These are phyloP conservation scores for Aspergillus hortae DNA, from an alignment of 2,329 filamentous ascomycete genomes.

Conservation along the genomic window DNA sequence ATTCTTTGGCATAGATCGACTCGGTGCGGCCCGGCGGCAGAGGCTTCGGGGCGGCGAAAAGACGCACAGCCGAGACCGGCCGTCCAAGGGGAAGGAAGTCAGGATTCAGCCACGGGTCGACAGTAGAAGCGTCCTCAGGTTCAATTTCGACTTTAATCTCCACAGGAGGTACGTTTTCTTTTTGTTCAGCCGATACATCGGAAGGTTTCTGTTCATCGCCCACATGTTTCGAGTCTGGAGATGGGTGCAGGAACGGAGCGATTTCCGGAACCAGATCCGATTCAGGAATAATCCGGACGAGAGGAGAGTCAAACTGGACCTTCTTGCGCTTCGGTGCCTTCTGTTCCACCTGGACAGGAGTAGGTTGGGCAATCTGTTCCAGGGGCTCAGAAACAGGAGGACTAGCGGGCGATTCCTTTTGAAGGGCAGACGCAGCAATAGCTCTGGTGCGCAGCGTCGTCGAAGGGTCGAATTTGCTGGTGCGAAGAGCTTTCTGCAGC, in stretches of 20 bases:
- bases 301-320: not conserved
- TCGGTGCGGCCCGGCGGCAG: conserved; percentile 26
- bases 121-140: not conserved
- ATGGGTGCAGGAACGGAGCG: not conserved
- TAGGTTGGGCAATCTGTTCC: not conserved
- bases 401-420: not conserved
- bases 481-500: not conserved
- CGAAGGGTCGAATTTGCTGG: not conserved
- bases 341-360: not conserved
- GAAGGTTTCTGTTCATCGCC: not conserved
- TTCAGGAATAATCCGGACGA: not conserved
- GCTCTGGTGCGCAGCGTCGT: not conserved
- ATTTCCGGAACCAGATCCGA: not conserved
- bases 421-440: not conserved
- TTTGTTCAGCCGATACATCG: not conserved
- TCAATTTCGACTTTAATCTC: too few species aligned
- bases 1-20: conserved; percentile 28
- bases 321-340: not conserved
- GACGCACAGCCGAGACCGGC: conserved; percentile 28
- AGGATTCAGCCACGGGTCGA: conserved; percentile 21
- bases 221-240: not conserved
- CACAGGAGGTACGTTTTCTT: not conserved
- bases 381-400: not conserved
- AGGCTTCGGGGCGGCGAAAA: conserved; percentile 20
- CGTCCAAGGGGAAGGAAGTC: conserved; percentile 17